Conservation (phyloP, 2,329 filamentous ascomycete genomes). For the Drechslerella coelobrocha region DNA sequence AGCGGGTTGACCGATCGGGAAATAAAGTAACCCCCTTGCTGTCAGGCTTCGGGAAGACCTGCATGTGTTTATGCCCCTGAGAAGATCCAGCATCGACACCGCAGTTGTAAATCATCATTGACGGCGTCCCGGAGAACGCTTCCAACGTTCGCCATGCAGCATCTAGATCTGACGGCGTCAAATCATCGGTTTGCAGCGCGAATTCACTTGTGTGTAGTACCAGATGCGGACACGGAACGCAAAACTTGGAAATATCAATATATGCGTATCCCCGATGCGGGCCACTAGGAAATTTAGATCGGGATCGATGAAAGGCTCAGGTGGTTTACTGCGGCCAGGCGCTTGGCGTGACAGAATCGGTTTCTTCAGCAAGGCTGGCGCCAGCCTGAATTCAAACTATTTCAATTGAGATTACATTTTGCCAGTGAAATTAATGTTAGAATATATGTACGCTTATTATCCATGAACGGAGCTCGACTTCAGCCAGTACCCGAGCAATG, state of each 20-base stretch:
- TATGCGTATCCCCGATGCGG: slow-evolving; percentile 55
- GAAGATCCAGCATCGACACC: slow-evolving; percentile 60
- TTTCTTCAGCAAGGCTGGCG: slow-evolving; percentile 50
- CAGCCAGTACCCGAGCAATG: slow-evolving; percentile 17
- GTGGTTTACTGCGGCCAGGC: slow-evolving; percentile 53
- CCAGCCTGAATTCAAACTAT: slow-evolving; percentile 56
- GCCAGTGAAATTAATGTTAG: slow-evolving; percentile 6
- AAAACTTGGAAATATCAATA: slow-evolving; percentile 59
- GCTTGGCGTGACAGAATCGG: slow-evolving; percentile 54
- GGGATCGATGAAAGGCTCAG: slow-evolving; percentile 55
- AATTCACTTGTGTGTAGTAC: slow-evolving; percentile 59
- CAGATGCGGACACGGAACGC: slow-evolving; percentile 57
- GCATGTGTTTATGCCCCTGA: slow-evolving; percentile 62
- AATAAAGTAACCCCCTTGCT: slow-evolving; percentile 51
- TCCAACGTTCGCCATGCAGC: slow-evolving; percentile 58
- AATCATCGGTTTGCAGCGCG: slow-evolving; percentile 57
- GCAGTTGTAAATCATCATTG: slow-evolving; percentile 61
- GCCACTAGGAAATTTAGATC: slow-evolving; percentile 56
- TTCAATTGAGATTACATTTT: no score
- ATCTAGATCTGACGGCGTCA: slow-evolving; percentile 58
- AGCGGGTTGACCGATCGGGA: slow-evolving; percentile 46
- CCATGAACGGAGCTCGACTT: slow-evolving; percentile 14
- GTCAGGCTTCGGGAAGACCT: slow-evolving; percentile 58
- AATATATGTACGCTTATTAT: slow-evolving; percentile 1
- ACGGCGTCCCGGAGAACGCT: slow-evolving; percentile 52